Evolutionary conservation across 305 asterid genomes (phyloP), one percentile per base, ranked within the genome.

Genomic region (Solanum hybrid): DNA sequence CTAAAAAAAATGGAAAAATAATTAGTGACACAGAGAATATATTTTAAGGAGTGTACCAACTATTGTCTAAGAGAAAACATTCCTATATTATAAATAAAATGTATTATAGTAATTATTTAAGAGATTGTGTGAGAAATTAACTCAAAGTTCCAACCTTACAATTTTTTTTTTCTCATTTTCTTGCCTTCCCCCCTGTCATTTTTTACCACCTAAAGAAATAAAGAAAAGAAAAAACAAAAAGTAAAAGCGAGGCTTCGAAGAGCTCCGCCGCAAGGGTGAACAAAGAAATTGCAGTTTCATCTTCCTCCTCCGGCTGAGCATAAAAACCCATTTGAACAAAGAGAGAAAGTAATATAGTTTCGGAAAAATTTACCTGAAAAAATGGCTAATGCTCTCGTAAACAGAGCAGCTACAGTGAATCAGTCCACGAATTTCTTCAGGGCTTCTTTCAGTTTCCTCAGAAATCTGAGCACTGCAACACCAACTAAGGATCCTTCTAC

Each of bases 311-410:
- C 20, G 17, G 26, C 51, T 27, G 33, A 38, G 7, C 36, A 24
- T 39, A 39, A 36, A 38, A 36, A 38, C 36, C 70, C 70, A 82
- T 7, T 82, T 7, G 65, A 36, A 79, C 3, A 36, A 22, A n/a
- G 29, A 33, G 84, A 22, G 17, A 24, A 24, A 6, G 61, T 13
- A 38, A 39, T 27, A 82, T 45, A 77, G 51, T 17, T 39, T 87
- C 8, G 26, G 26, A 65, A 34, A 8, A 45, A 7, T 12, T 76
- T 13, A 38, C 10, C 38, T n/a, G 57, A 77, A 88, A 93, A 97
- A 93, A 97, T 97, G 99, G 98, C 98, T 91, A 93, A 87, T 83
- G 90, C 91, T 89, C 92, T 96, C 37, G 79, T 87, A 17, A 88
- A 89, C 92, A 90, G 91, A 90, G 88, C 92, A 12, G 83, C 95